Base-by-base conservation (phyloP, 139 green algal species). In the Tetratostichococcus sp. region DNA sequence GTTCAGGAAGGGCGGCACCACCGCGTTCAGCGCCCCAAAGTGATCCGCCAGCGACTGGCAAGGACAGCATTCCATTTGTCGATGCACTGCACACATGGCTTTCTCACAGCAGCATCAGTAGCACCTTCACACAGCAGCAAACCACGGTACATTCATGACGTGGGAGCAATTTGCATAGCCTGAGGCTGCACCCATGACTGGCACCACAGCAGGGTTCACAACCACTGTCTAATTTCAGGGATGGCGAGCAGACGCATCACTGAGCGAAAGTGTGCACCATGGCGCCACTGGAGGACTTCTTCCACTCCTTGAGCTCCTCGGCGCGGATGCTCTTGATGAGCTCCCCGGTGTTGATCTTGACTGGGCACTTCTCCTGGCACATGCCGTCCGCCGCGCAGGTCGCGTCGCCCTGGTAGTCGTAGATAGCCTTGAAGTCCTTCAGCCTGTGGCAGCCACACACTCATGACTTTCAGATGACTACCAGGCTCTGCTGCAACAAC, bases 291-390 rank as follows among this genome's bases (percentile, higher is more conserved):
- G 65, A 74, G 30, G 84, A 70, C 11, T 32, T 75, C 25, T 74
- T 71, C 72, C 35, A 72, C 65, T 79, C 69, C n/a, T 80, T 74
- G 85, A 93, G 89, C 25, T 91, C 67, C 71, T 92, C 84, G 19
- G 81, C 75, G 35, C 89, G 81, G 26, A 95, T 81, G 66, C 83
- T 33, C 86, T 98, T 98, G 80, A 98, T 90, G 67, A 98, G 84
- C 74, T 95, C 91, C 28, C 94, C 94, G 8, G 94, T 98, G 91
- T 98, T 98, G 88, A 98, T 98, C 82, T 97, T 97, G 11, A 98
- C 94, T 3, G 94, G 94, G 90, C 94, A 98, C 89, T 98, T 98
- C 82, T 95, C 91, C 86, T 98, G 92, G 87, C 94, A 98, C 94
- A 98, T 98, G 86, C 94, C 94, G 79, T 98, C 94, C 21, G 93